Evolutionary conservation across 495 filamentous ascomycete species (phyloP), one percentile per base, ranked within the genome.

Genomic region (Hypoxylon fuscum): DNA sequence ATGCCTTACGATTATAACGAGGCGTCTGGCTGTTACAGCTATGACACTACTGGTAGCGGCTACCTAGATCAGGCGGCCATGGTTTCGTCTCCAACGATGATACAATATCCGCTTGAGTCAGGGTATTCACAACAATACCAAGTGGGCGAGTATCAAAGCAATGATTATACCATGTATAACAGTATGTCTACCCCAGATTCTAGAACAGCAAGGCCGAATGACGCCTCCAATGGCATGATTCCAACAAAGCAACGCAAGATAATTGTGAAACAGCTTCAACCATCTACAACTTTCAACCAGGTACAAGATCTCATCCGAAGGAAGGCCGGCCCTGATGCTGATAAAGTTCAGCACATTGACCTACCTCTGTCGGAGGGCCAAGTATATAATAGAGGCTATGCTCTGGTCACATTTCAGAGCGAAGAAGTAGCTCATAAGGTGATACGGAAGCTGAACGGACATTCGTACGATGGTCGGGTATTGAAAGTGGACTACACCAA

Each of bases 201-300:
- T 15, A 47, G 32, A 38, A 22, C 15, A 48, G 18, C 27, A 14
- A 44, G 31, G 11, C 17, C 14, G 20, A 43, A 35, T 40, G 41
- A 45, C 20, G 14, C 60, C 37, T 51, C 55, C 37, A 50, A 27
- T 21, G 46, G 46, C n/a, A 48, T 68, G 44, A 44, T 69, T 20
- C 40, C 58, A 1, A 64, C 62, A 3, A 71, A 41, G 37, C 63
- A 62, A 23, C 69, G 69, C 31, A 71, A 69, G 21, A 67, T 71
- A 20, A 69, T 69, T n/a, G 58, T 71, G 25, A 68, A 68, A 45
- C 69, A 71, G 32, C 62, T 71, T 34, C 69, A 71, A 15, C 69
- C 69, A 20, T 66, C 55, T 62, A 29, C 35, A n/a, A 69, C 32
- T 29, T 44, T 64, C 50, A 56, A 62, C 44, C 69, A 71, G 37